These are phyloP conservation scores for Byssothecium circinans DNA, from an alignment of 2,329 filamentous ascomycete species.

Conservation along the genomic window DNA sequence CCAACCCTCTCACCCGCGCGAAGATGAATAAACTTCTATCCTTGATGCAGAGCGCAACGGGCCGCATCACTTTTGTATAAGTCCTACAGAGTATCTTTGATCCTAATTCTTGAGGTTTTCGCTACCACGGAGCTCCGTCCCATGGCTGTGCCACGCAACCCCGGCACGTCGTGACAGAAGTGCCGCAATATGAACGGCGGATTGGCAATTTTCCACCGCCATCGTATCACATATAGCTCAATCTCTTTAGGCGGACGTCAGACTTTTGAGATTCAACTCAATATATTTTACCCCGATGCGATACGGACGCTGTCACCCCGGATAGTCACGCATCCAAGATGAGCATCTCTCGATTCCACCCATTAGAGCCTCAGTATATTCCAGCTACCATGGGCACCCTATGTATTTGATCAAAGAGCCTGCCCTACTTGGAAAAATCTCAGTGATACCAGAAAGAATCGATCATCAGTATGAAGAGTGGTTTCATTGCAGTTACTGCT, in stretches of 20 bases:
- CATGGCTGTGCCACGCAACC: too few relatives aligned
- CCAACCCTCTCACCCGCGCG: too few relatives aligned
- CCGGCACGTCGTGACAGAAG: too few relatives aligned
- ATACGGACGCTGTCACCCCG: background rate
- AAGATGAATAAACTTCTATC: too few relatives aligned
- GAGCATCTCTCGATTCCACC: background rate
- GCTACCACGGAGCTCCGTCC: too few relatives aligned
- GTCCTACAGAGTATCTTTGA: too few relatives aligned
- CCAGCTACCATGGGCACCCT: background rate
- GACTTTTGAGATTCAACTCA: background rate
- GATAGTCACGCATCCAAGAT: background rate
- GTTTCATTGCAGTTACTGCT: slow-evolving; percentile 7
- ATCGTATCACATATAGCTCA: background rate
- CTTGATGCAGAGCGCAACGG: too few relatives aligned
- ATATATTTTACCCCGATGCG: background rate
- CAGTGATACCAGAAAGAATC: background rate
- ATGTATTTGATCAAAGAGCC: background rate
- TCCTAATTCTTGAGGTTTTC: too few relatives aligned
- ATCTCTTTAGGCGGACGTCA: background rate
- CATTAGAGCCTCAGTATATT: background rate
- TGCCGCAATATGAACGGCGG: too few relatives aligned
- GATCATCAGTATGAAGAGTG: slow-evolving; percentile 2
- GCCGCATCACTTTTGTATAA: too few relatives aligned
- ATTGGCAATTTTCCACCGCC: background rate
- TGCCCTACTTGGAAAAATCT: background rate